Evolutionary conservation across 768 basidiomycete species (phyloP).

Genomic region (Lentinula sp.): DNA sequence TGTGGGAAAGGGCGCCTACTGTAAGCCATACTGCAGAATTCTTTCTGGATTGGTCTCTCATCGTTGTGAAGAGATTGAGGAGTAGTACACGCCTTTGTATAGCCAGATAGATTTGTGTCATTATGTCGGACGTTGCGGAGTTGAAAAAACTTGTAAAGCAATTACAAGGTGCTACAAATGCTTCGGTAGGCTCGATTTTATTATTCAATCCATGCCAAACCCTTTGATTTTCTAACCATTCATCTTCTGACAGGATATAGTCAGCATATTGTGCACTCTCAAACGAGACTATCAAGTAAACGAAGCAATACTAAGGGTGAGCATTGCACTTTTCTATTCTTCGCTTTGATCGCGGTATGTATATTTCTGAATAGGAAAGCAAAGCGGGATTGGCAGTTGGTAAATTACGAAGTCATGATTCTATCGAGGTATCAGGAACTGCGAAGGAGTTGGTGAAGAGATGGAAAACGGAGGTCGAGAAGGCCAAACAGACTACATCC

Average conservation of each 20-base stretch:
- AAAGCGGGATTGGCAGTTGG: conserved; percentile 90
- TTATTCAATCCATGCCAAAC: conserved; percentile 11
- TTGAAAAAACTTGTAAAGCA: conserved; percentile 79
- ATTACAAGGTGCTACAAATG: conserved; percentile 53
- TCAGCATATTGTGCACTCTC: conserved; percentile 52
- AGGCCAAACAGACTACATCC: conserved; percentile 35
- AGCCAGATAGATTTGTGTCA: conserved; percentile 13
- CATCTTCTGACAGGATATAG: conserved; percentile 45
- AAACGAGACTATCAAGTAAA: conserved; percentile 66
- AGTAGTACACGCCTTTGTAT: conserved; percentile 1
- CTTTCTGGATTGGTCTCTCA: conserved; percentile 5
- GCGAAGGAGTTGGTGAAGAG: conserved; percentile 90
- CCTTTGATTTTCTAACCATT: conserved; percentile 24
- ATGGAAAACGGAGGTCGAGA: conserved; percentile 88
- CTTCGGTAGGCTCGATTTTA: background rate
- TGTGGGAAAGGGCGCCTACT: background rate
- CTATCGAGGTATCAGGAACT: conserved; percentile 69
- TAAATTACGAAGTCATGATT: conserved; percentile 71
- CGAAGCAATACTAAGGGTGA: conserved; percentile 68
- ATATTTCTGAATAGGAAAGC: conserved; percentile 59
- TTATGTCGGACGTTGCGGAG: conserved; percentile 51
- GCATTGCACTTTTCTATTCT: conserved; percentile 24
- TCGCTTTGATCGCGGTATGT: conserved; percentile 17
- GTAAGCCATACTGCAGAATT: background rate
- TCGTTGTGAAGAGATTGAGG: background rate